Base-by-base conservation (phyloP, 2,329 filamentous ascomycete species). In the Xylaria sp. region DNA sequence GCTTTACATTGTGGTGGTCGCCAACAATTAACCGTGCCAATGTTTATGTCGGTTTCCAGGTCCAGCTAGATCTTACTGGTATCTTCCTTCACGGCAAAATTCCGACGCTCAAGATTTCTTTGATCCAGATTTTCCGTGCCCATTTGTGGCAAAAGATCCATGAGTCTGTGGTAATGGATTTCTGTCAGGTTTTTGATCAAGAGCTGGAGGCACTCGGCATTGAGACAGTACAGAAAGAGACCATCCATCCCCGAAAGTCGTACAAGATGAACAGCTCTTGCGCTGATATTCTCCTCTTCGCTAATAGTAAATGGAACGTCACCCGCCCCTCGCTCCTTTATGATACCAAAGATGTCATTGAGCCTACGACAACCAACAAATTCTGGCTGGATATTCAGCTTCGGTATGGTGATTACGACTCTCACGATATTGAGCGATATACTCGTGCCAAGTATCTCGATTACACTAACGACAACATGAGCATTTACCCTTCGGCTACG, bases 191-290 rank as follows among this genome's bases (percentile, higher is more conserved):
- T 13, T 97, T 99, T 70, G 95, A 99, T 69, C 94, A 98, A 73
- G 95, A 99, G 75, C 81, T 99, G 43, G 95, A 99, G 76, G 93
- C 95, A 31, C 83, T 99, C 3, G 93, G 93, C 35, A 97, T 99
- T 60, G 95, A 99, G 78, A 96, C 93, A 2, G 95, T 98, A 4
- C 95, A 99, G 75, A 99, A 99, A 78, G 95, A 99, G 80, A 98
- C 95, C 0, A 99, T 99, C 62, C 95, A 99, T 81, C 95, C 95
- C 54, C 87, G 95, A 86, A 99, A 99, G 80, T 97, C 93, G 4
- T 99, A 99, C 87, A 99, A 99, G 87, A 99, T 99, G 95, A 99
- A 99, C 83, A 97, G 93, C 72, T 98, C 94, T 60, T 98, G 95
- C 72, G 95, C 96, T 4, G 95, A 99, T 76, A 97, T 99, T 66